Evolutionary conservation across 208 protist genomes (phyloP).

Genomic region (Trypanosomatidae sp.): DNA sequence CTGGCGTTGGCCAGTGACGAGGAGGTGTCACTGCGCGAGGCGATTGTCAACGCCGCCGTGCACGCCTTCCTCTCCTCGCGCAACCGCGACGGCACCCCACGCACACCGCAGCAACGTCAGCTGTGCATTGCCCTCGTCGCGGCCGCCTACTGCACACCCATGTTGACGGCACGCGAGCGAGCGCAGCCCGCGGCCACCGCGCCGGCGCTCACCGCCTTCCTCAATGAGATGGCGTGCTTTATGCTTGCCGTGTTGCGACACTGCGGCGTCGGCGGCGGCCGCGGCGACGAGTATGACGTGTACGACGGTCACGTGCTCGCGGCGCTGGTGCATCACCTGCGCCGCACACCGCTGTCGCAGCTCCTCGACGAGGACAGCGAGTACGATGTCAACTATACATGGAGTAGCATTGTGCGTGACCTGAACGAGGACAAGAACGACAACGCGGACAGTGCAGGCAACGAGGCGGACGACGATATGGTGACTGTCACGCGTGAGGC

Average conservation of each 20-base stretch:
- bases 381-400: slow-evolving; percentile 26
- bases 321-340: slow-evolving; percentile 32
- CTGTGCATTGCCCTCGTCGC: slow-evolving; percentile 48
- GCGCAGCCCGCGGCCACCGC: slow-evolving; percentile 22
- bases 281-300: slow-evolving; percentile 62
- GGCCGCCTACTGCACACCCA: slow-evolving; percentile 32
- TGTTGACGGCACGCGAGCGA: slow-evolving; percentile 26
- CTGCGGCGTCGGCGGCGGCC: slow-evolving; percentile 17
- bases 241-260: slow-evolving; percentile 24
- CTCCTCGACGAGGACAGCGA: slow-evolving; percentile 50
- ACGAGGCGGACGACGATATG: slow-evolving; percentile 3
- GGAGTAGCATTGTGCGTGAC: slow-evolving; percentile 19
- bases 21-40: slow-evolving; percentile 41
- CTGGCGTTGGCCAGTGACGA: slow-evolving; percentile 20
- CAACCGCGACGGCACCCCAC: neutral
- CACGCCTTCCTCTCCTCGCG: slow-evolving; percentile 46
- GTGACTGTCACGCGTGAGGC: slow-evolving; percentile 13
- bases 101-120: slow-evolving; percentile 20
- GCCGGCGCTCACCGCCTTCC: slow-evolving; percentile 23
- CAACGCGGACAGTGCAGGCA: no score
- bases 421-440: neutral
- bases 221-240: slow-evolving; percentile 47
- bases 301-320: slow-evolving; percentile 62
- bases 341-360: slow-evolving; percentile 12
- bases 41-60: slow-evolving; percentile 40